phyloP scores from a whole-genome alignment of 306 rosid species.

The Cucumis sativus region Cucumber_9930_V3 NC_026659.2:28418501-28419000 shows the following conservation, averaged over 20 bases:
- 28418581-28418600: slow-evolving; percentile 62
- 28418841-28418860: slow-evolving; percentile 63
- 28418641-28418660: slow-evolving; percentile 84
- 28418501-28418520: too few relatives aligned
- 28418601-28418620: slow-evolving; percentile 70
- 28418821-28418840: neutral
- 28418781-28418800: neutral
- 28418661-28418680: slow-evolving; percentile 99
- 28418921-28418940: slow-evolving; percentile 38
- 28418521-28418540: too few relatives aligned
- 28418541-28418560: too few relatives aligned
- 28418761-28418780: neutral
- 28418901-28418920: slow-evolving; percentile 48
- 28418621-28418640: slow-evolving; percentile 89
- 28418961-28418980: neutral
- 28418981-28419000: neutral
- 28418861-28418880: slow-evolving; percentile 81
- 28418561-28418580: neutral
- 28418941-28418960: slow-evolving; percentile 14
- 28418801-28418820: neutral
- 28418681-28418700: slow-evolving; percentile 48
- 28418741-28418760: neutral
- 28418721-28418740: neutral
- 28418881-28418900: slow-evolving; percentile 45
- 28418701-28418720: neutral